Percentiles rank a stretch among this genome's conserved stretches.
Conservation (phyloP, 768 basidiomycete species). For the Suillus fuscotomentosus region DNA sequence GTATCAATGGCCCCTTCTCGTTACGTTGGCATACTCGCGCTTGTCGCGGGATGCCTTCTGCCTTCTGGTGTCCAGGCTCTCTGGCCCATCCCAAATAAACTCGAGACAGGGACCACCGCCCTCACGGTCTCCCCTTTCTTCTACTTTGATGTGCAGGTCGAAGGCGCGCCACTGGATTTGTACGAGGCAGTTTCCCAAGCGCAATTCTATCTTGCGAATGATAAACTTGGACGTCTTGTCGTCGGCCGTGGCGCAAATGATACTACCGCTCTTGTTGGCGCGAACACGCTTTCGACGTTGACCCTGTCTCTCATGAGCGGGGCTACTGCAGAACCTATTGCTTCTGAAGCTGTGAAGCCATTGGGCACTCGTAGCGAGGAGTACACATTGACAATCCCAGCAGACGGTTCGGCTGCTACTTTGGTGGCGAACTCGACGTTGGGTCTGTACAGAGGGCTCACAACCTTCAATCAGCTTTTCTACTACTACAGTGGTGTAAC, state of each 20-base stretch:
- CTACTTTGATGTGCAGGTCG: conserved; percentile 23
- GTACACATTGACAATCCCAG: conserved; percentile 41
- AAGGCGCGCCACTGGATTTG: conserved; percentile 32
- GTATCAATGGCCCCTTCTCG: conserved; percentile 7
- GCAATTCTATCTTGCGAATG: conserved; percentile 29
- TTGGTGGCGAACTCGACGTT: conserved; percentile 46
- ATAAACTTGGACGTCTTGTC: conserved; percentile 39
- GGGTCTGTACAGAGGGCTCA: conserved; percentile 52
- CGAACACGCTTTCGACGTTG: conserved; percentile 25
- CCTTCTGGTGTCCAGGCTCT: conserved; percentile 14
- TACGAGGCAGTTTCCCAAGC: conserved; percentile 32
- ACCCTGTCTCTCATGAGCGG: conserved; percentile 22
- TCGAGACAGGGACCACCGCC: conserved; percentile 24
- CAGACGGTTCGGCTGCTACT: conserved; percentile 33
- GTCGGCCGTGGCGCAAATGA: conserved; percentile 38
- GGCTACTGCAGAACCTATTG: conserved; percentile 26
- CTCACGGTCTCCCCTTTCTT: conserved; percentile 29
- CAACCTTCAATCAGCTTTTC: conserved; percentile 56
- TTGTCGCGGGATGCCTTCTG: conserved; percentile 10
- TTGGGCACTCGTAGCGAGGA: conserved; percentile 41
- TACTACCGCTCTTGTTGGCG: conserved; percentile 22
- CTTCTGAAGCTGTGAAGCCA: conserved; percentile 33
- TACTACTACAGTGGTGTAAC: conserved; percentile 34
- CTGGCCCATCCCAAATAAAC: conserved; percentile 32
- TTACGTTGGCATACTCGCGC: conserved; percentile 10